phyloP scores from a whole-genome alignment of 2,329 filamentous ascomycete genomes.

The Neurospora crassa region DNA sequence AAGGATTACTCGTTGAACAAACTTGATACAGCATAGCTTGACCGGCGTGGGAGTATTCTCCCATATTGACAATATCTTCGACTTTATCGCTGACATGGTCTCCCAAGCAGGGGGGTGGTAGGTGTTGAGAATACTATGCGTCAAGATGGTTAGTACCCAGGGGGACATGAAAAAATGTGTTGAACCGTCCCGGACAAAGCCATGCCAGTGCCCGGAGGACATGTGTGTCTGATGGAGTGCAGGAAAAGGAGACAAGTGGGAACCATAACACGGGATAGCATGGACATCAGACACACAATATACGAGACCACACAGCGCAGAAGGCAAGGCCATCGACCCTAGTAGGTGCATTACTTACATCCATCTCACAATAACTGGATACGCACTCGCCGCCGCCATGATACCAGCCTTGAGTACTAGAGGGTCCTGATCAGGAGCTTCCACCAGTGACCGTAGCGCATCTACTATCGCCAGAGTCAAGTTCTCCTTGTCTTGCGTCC shows the following conservation, averaged over 20 bases:
- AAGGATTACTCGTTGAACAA: constrained; percentile 85
- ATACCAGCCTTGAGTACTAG: constrained; percentile 78
- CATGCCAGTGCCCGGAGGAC: background rate
- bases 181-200: background rate
- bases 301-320: background rate
- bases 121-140: constrained; percentile 70
- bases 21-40: constrained; percentile 93
- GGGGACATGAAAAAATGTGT: background rate
- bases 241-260: background rate
- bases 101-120: constrained; percentile 79
- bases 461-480: constrained; percentile 70
- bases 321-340: background rate
- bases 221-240: background rate
- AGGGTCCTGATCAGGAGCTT: constrained; percentile 65
- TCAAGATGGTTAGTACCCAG: constrained; percentile 10
- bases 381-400: constrained; percentile 84
- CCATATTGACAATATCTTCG: constrained; percentile 81
- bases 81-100: constrained; percentile 79
- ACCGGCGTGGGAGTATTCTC: constrained; percentile 67
- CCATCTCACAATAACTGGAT: constrained; percentile 83
- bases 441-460: constrained; percentile 57
- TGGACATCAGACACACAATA: background rate
- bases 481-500: constrained; percentile 68
- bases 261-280: background rate
- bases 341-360: constrained; percentile 57